A percentile compares a stretch with the other conserved stretches of the same genome.
Conservation (phyloP, 176 grass and related monocot species). For the Oryza punctata region DNA sequence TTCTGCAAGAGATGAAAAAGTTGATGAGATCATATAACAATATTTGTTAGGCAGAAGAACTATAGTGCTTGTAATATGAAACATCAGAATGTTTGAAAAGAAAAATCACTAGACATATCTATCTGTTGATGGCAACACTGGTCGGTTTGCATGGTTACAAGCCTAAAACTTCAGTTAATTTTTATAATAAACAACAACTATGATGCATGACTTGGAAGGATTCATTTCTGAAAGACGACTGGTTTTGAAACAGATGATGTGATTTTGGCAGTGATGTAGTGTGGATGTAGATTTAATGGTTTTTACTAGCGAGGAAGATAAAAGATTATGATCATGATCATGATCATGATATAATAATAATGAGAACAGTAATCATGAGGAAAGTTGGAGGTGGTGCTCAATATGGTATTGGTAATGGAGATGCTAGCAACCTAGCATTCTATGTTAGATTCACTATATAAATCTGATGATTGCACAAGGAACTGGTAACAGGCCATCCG, state of each 20-base stretch:
- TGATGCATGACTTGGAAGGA: not conserved
- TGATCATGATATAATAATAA: not conserved
- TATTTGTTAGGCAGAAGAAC: constrained; percentile 26
- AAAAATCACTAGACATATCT: not conserved
- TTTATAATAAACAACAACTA: constrained; percentile 14
- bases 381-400: not conserved
- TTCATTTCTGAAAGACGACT: not conserved
- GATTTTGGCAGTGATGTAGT: not conserved
- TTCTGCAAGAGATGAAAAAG: constrained; percentile 40
- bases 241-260: not conserved
- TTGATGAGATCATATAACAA: not conserved
- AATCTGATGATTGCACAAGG: not conserved
- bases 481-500: not conserved
- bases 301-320: not conserved
- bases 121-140: not conserved
- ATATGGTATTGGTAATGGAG: not conserved
- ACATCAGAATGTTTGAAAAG: not conserved
- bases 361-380: not conserved
- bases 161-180: not conserved
- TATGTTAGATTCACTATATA: not conserved
- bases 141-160: not conserved
- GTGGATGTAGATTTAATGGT: not conserved
- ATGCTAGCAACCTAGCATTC: not conserved
- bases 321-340: not conserved
- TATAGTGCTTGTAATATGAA: not conserved